phyloP scores from a whole-genome alignment of 352 stramenopile species.

The Phytophthora pinifolia region DNA sequence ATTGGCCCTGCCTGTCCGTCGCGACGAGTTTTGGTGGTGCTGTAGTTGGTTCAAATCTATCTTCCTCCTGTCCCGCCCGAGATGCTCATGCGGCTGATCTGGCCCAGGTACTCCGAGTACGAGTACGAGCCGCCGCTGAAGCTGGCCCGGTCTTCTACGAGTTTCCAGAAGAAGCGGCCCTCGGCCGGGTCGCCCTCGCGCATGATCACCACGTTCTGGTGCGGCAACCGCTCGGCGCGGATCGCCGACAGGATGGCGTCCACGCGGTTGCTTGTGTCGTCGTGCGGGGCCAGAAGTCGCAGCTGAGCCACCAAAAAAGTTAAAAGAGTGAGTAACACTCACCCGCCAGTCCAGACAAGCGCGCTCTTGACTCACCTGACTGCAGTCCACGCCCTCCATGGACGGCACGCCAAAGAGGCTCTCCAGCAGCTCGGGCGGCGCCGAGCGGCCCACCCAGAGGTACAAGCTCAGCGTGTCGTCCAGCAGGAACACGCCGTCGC shows the following conservation, averaged over 20 bases:
- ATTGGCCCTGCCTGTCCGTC: conserved; percentile 6
- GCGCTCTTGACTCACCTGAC: conserved; percentile 40
- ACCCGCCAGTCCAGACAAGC: conserved; percentile 11
- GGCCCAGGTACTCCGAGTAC: conserved; percentile 97
- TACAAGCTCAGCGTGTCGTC: conserved; percentile 96
- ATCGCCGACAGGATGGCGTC: conserved; percentile 89
- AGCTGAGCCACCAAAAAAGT: conserved; percentile 37
- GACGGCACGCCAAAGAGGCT: conserved; percentile 94
- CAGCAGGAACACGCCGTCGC: conserved; percentile 96
- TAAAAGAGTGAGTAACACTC: conserved; percentile 25
- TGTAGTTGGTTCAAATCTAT: conserved; percentile 46
- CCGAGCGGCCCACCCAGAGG: conserved; percentile 95
- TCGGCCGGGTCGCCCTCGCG: conserved; percentile 94
- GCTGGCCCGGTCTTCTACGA: conserved; percentile 98
- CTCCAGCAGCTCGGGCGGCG: conserved; percentile 82
- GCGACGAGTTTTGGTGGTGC: conserved; percentile 16
- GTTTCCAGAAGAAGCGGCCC: conserved; percentile 95
- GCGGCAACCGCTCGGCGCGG: conserved; percentile 83
- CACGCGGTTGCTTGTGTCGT: conserved; percentile 86
- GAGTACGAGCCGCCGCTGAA: conserved; percentile 97
- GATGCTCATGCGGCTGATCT: conserved; percentile 83
- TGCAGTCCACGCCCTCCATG: conserved; percentile 94
- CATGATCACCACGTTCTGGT: conserved; percentile 90
- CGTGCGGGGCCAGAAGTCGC: conserved; percentile 79
- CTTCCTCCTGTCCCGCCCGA: conserved; percentile 39